Base-by-base conservation (phyloP, 1,284 basidiomycete genomes). In the Puccinia coronata region DNA sequence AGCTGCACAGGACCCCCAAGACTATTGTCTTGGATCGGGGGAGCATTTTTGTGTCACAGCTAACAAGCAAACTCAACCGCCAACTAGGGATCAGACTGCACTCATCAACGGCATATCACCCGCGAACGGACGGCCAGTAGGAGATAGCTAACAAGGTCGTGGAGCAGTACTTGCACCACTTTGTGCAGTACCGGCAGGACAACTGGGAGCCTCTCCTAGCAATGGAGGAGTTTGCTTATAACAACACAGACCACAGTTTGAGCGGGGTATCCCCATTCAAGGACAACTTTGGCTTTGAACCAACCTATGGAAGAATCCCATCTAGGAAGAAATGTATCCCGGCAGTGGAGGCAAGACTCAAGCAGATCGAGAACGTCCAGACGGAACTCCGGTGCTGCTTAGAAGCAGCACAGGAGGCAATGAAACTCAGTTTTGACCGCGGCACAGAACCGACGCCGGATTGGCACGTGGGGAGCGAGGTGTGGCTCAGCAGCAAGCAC, bases 261-360 rank as follows among this genome's bases (percentile, higher is more conserved):
- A 87, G 84, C n/a, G 36, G 77, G 20, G 59, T 72, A 4, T 85
- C 88, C 0, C 89, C 88, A 0, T 57, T 57, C 25, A 57, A 28
- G 55, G 55, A 23, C 25, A 57, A 57, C 55, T 57, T 28, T 25
- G 55, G 23, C 11, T 57, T 28, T 25, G 28, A 57, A 5, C 25
- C 25, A 6, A 5, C 43, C 9, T 72, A 72, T 25, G 20, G n/a
- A 25, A 25, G 71, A 2, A 5, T 73, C 0, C 71, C 43, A 20
- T 53, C 14, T 1, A 28, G 4, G 1, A 49, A 55, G 25, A 39
- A 73, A n/a, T 53, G 36, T 20, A 11, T 73, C 2, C 71, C 51
- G 0, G 51, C 51, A 31, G 71, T 73, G 6, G 47, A 53, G 12
- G 71, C 6, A 31, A 20, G 11, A 6, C 43, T 8, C 43, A 47